A percentile compares a stretch with the other conserved stretches of the same genome.
Conservation (phyloP, 257 asterid species). For the Solanum chmielewskii region DNA sequence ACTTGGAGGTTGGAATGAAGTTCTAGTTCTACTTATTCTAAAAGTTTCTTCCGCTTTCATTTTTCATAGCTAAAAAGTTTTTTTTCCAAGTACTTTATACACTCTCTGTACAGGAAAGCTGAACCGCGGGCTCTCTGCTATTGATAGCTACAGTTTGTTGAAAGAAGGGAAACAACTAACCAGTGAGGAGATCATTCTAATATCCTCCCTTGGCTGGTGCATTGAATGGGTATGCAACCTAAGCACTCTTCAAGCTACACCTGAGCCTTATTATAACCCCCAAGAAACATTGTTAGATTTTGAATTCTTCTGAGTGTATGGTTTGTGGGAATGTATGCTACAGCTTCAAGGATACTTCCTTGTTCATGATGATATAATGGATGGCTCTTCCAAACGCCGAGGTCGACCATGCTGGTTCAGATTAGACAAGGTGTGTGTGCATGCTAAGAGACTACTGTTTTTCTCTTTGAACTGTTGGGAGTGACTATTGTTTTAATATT, state of each 20-base stretch:
- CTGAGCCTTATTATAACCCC: not conserved
- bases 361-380: conserved; percentile 96
- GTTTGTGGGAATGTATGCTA: conserved; percentile 3
- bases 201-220: conserved; percentile 89
- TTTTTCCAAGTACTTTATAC: not conserved
- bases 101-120: conserved; percentile 56
- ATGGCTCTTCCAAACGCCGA: conserved; percentile 71
- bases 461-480: conserved; percentile 1
- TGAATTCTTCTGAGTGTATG: not conserved
- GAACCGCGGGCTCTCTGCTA: conserved; percentile 82
- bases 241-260: not conserved
- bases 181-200: conserved; percentile 65
- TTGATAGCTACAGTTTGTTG: conserved; percentile 79
- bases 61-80: not conserved
- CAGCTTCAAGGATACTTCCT: conserved; percentile 99
- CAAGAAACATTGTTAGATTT: not conserved
- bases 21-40: not conserved
- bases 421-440: conserved; percentile 47
- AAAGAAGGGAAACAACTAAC: conserved; percentile 66
- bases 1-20: conserved; percentile 63
- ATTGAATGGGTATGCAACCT: conserved; percentile 75
- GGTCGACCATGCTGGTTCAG: conserved; percentile 94
- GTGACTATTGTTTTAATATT: not conserved
- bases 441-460: conserved; percentile 1
- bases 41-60: not conserved